Base-by-base conservation (phyloP, 805 yeast species). In the Tetrapisispora arboricola region DNA sequence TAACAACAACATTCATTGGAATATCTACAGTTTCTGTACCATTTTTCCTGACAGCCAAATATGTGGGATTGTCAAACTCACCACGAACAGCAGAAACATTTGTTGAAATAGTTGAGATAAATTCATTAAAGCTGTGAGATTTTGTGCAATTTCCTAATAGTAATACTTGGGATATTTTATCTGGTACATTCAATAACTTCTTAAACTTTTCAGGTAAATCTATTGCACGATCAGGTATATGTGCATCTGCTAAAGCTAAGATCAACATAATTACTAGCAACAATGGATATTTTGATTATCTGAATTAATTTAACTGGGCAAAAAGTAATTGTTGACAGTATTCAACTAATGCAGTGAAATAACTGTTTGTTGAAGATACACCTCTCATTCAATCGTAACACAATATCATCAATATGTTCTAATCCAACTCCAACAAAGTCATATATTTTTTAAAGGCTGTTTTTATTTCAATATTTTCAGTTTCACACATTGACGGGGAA, bases 231-330 rank as follows among this genome's bases (percentile, higher is more conserved):
- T 85, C 87, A 1, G 98, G 98, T 25, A 90, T 82, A 60, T 80
- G 86, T 2, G 90, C 70, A 57, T 90, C 97, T 9, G 96, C 95
- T 47, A 90, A 76, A 2, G 94, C 94, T 32, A 90, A 66, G 19
- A 81, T 66, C 34, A 83, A 68, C 92, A 83, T 82, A n/a, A n/a
- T n/a, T n/a, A n/a, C n/a, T n/a, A n/a, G n/a, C n/a, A n/a, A n/a
- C n/a, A n/a, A n/a, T n/a, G n/a, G n/a, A n/a, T n/a, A n/a, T n/a
- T n/a, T n/a, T n/a, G n/a, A n/a, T n/a, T n/a, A n/a, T n/a, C n/a
- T n/a, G n/a, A n/a, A n/a, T n/a, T n/a, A n/a, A n/a, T n/a, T n/a
- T n/a, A n/a, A n/a, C n/a, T n/a, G n/a, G n/a, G n/a, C n/a, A n/a
- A n/a, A n/a, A n/a, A n/a, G n/a, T n/a, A n/a, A n/a, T n/a, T n/a